Percentiles rank a stretch among this genome's conserved stretches.
Evolutionary conservation across 148 eudicot genomes (phyloP).

Genomic region (Cornus suecica): DNA sequence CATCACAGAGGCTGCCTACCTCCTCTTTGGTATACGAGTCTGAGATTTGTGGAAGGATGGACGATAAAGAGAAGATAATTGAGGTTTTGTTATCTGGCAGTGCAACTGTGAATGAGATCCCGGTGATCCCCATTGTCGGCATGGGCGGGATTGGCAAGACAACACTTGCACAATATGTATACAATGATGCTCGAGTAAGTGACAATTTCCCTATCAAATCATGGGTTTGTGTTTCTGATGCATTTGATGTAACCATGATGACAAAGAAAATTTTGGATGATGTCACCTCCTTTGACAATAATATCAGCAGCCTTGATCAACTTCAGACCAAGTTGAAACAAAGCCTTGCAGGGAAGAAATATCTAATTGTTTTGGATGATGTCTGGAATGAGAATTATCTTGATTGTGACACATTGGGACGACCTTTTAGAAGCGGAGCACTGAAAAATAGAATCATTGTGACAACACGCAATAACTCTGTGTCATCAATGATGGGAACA

Average conservation of each 20-base stretch:
- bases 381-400: not conserved
- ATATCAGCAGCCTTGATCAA: not conserved
- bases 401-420: slow-evolving; percentile 5
- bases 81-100: not conserved
- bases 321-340: not conserved
- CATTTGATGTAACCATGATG: slow-evolving; percentile 8
- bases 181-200: slow-evolving; percentile 11
- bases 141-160: slow-evolving; percentile 23
- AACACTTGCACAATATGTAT: slow-evolving; percentile 12
- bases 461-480: too few species aligned
- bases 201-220: not conserved
- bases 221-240: slow-evolving; percentile 27
- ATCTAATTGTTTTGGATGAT: slow-evolving; percentile 22
- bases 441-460: too few species aligned
- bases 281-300: not conserved
- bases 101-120: not conserved
- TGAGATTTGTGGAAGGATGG: not conserved
- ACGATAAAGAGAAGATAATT: not conserved
- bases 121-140: slow-evolving; percentile 17
- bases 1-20: not conserved
- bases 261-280: slow-evolving; percentile 12
- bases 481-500: too few species aligned
- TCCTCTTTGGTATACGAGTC: slow-evolving; percentile 11
- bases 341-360: slow-evolving; percentile 3
- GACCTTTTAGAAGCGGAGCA: not conserved